phyloP scores from a whole-genome alignment of 2,329 filamentous ascomycete genomes.

The Simplicillium sp. region DNA sequence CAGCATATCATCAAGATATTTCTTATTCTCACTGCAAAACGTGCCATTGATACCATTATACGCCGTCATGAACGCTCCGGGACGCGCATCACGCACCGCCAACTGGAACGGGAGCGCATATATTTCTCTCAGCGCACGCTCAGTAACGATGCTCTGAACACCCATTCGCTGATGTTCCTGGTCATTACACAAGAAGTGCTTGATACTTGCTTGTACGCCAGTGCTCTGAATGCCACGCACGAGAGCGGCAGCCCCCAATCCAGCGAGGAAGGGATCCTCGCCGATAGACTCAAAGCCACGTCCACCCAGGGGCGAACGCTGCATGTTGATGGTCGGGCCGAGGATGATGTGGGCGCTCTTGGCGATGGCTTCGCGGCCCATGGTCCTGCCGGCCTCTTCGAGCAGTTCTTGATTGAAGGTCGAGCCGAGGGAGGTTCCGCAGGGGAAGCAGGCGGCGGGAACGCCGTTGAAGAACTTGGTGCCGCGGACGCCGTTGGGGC shows the following conservation, averaged over 20 bases:
- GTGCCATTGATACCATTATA: constrained; percentile 51
- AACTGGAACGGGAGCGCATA: constrained; percentile 51
- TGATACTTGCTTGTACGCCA: constrained; percentile 46
- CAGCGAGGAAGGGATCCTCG: constrained; percentile 48
- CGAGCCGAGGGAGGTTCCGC: constrained; percentile 46
- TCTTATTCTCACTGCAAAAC: constrained; percentile 43
- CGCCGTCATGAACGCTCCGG: constrained; percentile 47
- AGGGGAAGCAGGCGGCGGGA: constrained; percentile 51
- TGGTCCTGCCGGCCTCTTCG: constrained; percentile 37
- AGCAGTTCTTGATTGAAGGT: constrained; percentile 48
- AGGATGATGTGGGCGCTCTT: constrained; percentile 50
- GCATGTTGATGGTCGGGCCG: constrained; percentile 55
- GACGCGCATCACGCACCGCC: constrained; percentile 38
- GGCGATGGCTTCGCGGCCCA: constrained; percentile 43
- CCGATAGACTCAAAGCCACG: constrained; percentile 51
- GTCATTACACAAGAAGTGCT: constrained; percentile 55
- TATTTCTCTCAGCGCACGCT: constrained; percentile 48
- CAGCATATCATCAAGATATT: constrained; percentile 40
- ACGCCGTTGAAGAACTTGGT: constrained; percentile 59
- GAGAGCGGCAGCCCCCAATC: constrained; percentile 42
- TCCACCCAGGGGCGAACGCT: constrained; percentile 49
- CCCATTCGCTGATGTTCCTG: constrained; percentile 49
- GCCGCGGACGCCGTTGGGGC: constrained; percentile 60
- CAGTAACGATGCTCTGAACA: constrained; percentile 43
- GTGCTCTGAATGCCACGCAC: constrained; percentile 46